phyloP scores from a whole-genome alignment of 768 basidiomycete genomes.

The Vishniacozyma victoriae region DNA sequence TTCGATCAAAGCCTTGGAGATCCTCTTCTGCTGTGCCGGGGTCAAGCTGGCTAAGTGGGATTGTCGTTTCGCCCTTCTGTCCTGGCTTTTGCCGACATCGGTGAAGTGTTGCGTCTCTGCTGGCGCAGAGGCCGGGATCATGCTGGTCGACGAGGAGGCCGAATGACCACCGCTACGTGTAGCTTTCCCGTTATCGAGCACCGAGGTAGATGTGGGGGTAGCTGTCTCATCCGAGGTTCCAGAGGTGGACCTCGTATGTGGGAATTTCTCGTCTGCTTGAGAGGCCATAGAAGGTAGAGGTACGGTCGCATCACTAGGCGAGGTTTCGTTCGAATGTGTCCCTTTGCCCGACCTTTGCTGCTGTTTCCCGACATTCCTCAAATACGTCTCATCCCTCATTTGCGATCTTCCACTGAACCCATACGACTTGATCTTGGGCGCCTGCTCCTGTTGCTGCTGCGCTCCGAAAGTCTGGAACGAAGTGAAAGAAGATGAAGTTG shows the following conservation, averaged over 20 bases:
- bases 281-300: constrained; percentile 14
- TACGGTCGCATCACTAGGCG: constrained; percentile 5
- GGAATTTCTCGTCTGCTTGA: constrained; percentile 10
- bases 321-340: neutral
- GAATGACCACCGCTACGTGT: neutral
- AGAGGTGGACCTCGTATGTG: neutral
- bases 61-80: constrained; percentile 11
- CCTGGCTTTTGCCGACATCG: constrained; percentile 2
- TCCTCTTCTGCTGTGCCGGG: constrained; percentile 35
- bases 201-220: constrained; percentile 19
- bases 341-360: constrained; percentile 15
- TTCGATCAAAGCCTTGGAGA: constrained; percentile 32
- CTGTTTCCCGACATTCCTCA: constrained; percentile 30
- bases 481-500: constrained; percentile 28
- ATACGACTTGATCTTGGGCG: constrained; percentile 24
- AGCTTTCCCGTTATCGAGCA: neutral
- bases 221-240: constrained; percentile 17
- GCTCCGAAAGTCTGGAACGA: constrained; percentile 30
- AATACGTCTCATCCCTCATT: constrained; percentile 35
- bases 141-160: neutral
- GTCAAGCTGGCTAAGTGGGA: constrained; percentile 28
- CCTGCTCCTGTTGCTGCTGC: neutral
- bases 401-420: constrained; percentile 31
- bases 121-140: constrained; percentile 2
- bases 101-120: neutral